Conservation (phyloP, 805 yeast genomes). For the Kodamaea leandrae region DNA sequence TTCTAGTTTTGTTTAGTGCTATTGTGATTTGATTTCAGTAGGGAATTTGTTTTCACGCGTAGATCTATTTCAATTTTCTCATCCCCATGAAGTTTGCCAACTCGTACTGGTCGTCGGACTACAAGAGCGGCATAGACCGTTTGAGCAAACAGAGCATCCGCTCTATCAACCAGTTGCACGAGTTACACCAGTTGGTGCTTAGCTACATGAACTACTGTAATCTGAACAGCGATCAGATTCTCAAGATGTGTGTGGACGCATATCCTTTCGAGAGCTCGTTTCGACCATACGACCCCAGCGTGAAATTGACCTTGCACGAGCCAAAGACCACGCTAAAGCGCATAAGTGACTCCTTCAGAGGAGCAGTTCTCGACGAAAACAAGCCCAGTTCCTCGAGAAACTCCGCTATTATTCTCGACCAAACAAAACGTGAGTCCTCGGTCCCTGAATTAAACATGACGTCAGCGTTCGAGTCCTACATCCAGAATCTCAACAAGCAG, state of each 20-base stretch:
- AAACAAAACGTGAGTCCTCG: not conserved
- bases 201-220: conserved; percentile 35
- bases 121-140: conserved; percentile 33
- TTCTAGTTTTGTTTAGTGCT: not conserved
- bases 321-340: conserved; percentile 10
- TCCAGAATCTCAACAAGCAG: conserved; percentile 23
- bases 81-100: conserved; percentile 27
- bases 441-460: conserved; percentile 3
- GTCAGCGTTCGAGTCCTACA: conserved; percentile 15
- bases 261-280: conserved; percentile 23
- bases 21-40: not conserved
- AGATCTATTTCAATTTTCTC: conserved; percentile 2
- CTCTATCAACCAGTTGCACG: conserved; percentile 40
- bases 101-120: conserved; percentile 43
- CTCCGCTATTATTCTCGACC: too few relatives aligned
- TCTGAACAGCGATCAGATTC: conserved; percentile 33
- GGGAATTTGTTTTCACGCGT: too few relatives aligned
- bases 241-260: conserved; percentile 25
- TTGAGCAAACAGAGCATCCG: conserved; percentile 28
- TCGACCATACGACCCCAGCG: conserved; percentile 12
- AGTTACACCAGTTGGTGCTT: conserved; percentile 36
- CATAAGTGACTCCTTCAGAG: conserved; percentile 11
- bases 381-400: too few relatives aligned
- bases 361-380: not conserved
- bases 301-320: conserved; percentile 1